Evolutionary conservation across 2,329 filamentous ascomycete species (phyloP), one percentile per base, ranked within the genome.

Genomic region (Elsinoe ampelina): DNA sequence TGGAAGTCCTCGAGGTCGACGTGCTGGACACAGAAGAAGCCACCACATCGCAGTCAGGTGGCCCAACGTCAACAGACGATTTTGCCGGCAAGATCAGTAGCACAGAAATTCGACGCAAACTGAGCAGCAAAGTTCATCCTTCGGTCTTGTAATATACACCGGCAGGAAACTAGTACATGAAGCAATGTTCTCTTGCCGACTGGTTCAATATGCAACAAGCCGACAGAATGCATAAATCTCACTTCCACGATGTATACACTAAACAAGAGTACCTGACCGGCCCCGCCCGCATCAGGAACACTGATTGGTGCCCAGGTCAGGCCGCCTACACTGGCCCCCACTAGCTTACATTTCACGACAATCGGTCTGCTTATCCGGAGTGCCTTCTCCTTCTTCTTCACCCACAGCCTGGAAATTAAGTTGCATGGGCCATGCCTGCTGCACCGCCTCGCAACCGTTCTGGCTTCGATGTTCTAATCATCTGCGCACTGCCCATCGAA

Each of bases 1-100:
- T 98, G 38, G 83, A 89, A 22, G 80, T 95, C 0, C 95, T 89
- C 64, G 91, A 95, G 68, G 89, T 97, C 26, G 88, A 93, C 65
- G 89, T 97, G 12, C 77, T 98, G 13, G 86, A 92, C 70, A 80
- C 83, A 2, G 73, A 77, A 42, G 71, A 75, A n/a, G 72, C 75
- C 1, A 41, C 65, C 48, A 45, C 70, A 63, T n/a, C 15, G 5
- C 12, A 35, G 12, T 30, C 19, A 20, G 63, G 57, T 19, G 58
- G 58, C 7, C 56, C 58, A 22, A 69, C 72, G 42, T 69, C 73
- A 11, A 65, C 63, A 48, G 80, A 83, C 57, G 78, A 80, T 61
- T 95, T 95, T 71, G 81, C 84, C 22, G 80, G 81, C 60, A 97
- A 96, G 73, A 87, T 96, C 63, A 95, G 90, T 75, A 96, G 91